Percentiles rank a stretch among this genome's conserved stretches.
phyloP scores from a whole-genome alignment of 257 asterid species.

The Agastache rugosa region DNA sequence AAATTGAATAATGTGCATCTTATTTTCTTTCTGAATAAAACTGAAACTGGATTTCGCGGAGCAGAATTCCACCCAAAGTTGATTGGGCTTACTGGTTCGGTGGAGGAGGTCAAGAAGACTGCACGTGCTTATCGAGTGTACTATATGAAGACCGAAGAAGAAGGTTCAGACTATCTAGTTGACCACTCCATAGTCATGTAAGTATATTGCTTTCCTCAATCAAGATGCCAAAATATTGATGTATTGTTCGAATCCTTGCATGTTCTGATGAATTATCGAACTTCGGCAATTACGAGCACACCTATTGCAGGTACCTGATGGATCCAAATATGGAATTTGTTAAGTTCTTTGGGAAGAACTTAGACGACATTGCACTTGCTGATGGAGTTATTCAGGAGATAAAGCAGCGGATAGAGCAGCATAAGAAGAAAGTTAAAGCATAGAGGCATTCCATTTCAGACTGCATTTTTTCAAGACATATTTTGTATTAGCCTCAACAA shows the following conservation, averaged over 20 bases:
- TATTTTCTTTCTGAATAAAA: slow-evolving; percentile 13
- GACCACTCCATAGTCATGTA: slow-evolving; percentile 98
- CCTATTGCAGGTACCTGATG: slow-evolving; percentile 78
- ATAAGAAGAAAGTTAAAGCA: slow-evolving; percentile 56
- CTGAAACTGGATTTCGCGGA: slow-evolving; percentile 14
- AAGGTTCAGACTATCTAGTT: slow-evolving; percentile 88
- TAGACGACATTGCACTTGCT: slow-evolving; percentile 61
- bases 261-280: not conserved
- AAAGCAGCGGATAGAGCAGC: slow-evolving; percentile 82
- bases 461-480: slow-evolving; percentile 15
- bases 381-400: slow-evolving; percentile 83
- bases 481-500: not conserved
- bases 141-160: slow-evolving; percentile 96
- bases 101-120: slow-evolving; percentile 74
- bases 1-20: slow-evolving; percentile 7
- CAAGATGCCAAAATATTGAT: not conserved
- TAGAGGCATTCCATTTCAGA: slow-evolving; percentile 25
- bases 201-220: slow-evolving; percentile 36
- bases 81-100: slow-evolving; percentile 82
- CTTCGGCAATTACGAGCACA: not conserved
- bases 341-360: slow-evolving; percentile 85
- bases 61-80: slow-evolving; percentile 92
- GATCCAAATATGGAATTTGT: slow-evolving; percentile 88
- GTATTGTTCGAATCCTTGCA: not conserved
- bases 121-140: slow-evolving; percentile 97